Percentiles rank a stretch among this genome's conserved stretches.
These are phyloP conservation scores for Cryptosporidium andersoni DNA, from an alignment of 169 alveolate genomes.

Conservation along the genomic window DNA sequence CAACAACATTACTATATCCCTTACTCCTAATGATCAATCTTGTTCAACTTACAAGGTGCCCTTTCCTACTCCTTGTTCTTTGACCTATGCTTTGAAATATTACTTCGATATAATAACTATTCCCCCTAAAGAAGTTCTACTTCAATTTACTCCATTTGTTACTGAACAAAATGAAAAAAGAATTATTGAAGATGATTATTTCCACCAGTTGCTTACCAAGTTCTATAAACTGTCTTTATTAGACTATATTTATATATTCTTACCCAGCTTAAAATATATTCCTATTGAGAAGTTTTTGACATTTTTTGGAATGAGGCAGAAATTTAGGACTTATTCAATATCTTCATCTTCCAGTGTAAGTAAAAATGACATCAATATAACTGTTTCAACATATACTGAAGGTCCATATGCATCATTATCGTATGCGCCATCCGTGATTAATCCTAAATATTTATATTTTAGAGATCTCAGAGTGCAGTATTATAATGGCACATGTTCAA, in stretches of 20 bases:
- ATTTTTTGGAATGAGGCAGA: slow-evolving; percentile 48
- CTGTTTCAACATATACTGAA: slow-evolving; percentile 29
- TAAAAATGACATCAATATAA: slow-evolving; percentile 6
- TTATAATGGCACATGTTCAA: slow-evolving; percentile 40
- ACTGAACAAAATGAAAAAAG: not conserved
- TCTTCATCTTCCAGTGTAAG: slow-evolving; percentile 45
- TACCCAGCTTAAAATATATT: slow-evolving; percentile 24
- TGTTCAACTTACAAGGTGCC: slow-evolving; percentile 10
- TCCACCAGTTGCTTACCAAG: slow-evolving; percentile 1
- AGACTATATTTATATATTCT: slow-evolving; percentile 5
- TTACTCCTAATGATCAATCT: slow-evolving; percentile 5
- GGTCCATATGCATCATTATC: not conserved
- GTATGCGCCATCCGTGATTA: not conserved
- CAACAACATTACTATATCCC: not conserved
- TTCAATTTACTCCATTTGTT: slow-evolving; percentile 62
- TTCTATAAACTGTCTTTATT: slow-evolving; percentile 9
- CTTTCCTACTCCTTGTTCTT: slow-evolving; percentile 15
- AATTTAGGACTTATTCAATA: slow-evolving; percentile 54
- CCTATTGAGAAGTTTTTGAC: slow-evolving; percentile 39
- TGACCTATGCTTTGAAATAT: slow-evolving; percentile 15
- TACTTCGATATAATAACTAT: slow-evolving; percentile 37
- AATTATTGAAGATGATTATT: slow-evolving; percentile 1
- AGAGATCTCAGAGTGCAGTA: not conserved
- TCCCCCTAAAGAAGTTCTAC: slow-evolving; percentile 11
- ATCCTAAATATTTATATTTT: too few relatives aligned